Conservation (phyloP, 495 filamentous ascomycete species). For the Aspergillus conjunctus region DNA sequence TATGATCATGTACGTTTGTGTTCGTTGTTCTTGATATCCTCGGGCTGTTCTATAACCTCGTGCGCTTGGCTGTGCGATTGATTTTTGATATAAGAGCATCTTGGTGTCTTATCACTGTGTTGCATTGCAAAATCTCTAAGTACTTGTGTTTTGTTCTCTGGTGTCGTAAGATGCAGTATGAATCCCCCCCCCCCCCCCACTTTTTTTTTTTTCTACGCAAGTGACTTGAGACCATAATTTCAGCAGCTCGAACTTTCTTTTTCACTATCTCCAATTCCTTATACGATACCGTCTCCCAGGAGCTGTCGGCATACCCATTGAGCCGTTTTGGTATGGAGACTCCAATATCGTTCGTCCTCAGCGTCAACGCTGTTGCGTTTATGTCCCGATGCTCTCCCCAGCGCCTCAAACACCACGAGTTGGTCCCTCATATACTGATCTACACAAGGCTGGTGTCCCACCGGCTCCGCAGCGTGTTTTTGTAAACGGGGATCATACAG, state of each 20-base stretch:
- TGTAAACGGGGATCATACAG: conserved; percentile 37
- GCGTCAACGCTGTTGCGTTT: conserved; percentile 9
- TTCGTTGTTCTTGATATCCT: conserved; percentile 16
- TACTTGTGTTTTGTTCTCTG: neutral
- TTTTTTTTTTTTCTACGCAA: neutral
- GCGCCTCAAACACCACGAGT: conserved; percentile 76
- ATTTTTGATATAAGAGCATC: conserved; percentile 2
- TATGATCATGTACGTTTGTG: conserved; percentile 16
- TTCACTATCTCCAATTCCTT: neutral
- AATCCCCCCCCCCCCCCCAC: neutral
- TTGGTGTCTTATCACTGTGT: neutral
- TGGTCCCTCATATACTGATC: conserved; percentile 81
- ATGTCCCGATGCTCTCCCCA: conserved; percentile 40
- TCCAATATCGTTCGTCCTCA: conserved; percentile 53
- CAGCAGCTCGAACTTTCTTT: neutral
- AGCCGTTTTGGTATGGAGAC: conserved; percentile 71
- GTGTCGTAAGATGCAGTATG: too few species aligned
- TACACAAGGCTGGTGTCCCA: conserved; percentile 41
- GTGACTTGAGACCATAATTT: neutral
- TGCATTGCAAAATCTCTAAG: neutral
- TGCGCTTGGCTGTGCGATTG: conserved; percentile 5
- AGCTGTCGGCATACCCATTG: conserved; percentile 66
- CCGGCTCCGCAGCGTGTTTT: neutral
- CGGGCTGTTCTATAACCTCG: conserved; percentile 15
- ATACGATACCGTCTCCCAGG: conserved; percentile 22